Base-by-base conservation (phyloP, 164 flowering plant genomes). In the Nymphaea thermarum region DNA sequence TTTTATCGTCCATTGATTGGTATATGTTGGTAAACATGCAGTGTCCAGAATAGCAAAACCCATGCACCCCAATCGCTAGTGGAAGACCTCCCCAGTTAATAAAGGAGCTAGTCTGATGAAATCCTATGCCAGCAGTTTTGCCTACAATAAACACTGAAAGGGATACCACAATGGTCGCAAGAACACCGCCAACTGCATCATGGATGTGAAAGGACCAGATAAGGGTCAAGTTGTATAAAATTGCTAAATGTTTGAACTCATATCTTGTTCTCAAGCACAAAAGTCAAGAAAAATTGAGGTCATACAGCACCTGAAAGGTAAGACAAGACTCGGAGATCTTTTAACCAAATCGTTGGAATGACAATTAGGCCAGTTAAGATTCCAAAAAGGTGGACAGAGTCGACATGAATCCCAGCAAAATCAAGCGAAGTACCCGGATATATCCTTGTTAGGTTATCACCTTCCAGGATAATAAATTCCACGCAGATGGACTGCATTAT, bases 131-230 rank as follows among this genome's bases (percentile, higher is more conserved):
- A 68, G 73, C 90, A 2, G 67, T 70, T 2, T 83, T 78, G 61
- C 96, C 96, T 72, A 89, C 74, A 45, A 78, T 69, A 62, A 85
- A 2, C 60, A 89, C 73, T 43, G 85, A 85, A 45, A 91, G 44
- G 69, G 80, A 81, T 44, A 89, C 78, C 71, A 87, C 59, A n/a
- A 84, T 4, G n/a, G 95, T 85, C 16, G 88, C 88, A 70, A 94
- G 15, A 44, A 94, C 95, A 2, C 97, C 98, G 41, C 89, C 84
- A 82, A 95, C 98, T 94, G 90, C 77, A 70, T 71, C 95, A 97
- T 94, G 91, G 77, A 70, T 70, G 71, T 71, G 17, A 64, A 64
- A 71, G 36, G 36, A 25, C 36, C 36, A 25, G 36, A 25, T 25
- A 25, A 25, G 36, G 36, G 36, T 25, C 36, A 25, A 25, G 36